Base-by-base conservation (phyloP, 2,329 filamentous ascomycete species). In the Cytospora schulzeri region DNA sequence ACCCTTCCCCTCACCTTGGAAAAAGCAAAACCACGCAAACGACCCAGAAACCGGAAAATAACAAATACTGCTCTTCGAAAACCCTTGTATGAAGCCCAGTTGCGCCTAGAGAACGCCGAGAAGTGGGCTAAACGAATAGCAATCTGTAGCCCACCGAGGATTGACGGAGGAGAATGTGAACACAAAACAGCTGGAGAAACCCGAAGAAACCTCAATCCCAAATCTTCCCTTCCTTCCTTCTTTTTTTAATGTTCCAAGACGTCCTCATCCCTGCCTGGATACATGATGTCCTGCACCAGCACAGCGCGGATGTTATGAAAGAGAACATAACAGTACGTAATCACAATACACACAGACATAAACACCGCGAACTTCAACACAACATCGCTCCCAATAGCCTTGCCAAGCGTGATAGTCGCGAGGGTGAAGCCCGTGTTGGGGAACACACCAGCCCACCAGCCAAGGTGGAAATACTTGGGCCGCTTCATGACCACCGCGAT, bases 381-480 rank as follows among this genome's bases (percentile, higher is more conserved):
- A 0, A 74, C 72, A 0, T 79, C 71, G 68, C 77, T 84, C 56
- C 74, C 70, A 9, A 87, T 76, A 41, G 80, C 78, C 5, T 79
- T 79, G 1, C 80, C 82, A 26, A 87, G 81, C 8, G 81, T 76
- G 57, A 86, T 85, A 0, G 84, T 86, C 2, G 82, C 82, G 55
- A 88, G 75, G 4, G 81, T 82, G 70, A 87, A 87, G 4, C 85
- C 85, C 0, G 82, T 83, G 73, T 88, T 88, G 54, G 85, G 85
- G 73, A 88, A 88, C 12, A 87, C 83, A 73, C 85, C 81, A 0
- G 86, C 85, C 83, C 85, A 90, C 85, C 85, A 89, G 0, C 84
- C 85, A 2, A 89, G 77, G 66, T 86, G 83, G 68, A 87, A 87
- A 67, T 77, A 76, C 71, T 79, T 80, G 69, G 82, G 78, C 5